Percentiles rank a stretch among this genome's conserved stretches.
Conservation (phyloP, 129 eudicot species). For the Arctium lappa region DNA sequence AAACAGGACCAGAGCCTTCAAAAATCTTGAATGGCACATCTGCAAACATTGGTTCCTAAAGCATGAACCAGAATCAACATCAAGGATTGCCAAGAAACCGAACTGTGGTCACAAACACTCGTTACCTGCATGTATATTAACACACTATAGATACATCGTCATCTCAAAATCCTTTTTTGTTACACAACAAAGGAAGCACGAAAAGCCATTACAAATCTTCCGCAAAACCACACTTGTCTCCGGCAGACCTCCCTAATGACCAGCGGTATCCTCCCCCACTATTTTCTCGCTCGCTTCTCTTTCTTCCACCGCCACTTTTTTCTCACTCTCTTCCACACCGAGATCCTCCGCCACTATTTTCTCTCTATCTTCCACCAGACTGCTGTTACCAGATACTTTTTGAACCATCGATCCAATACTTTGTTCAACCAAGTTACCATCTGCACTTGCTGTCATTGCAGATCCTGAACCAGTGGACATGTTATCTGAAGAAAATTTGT, state of each 20-base stretch:
- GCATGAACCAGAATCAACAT: not conserved
- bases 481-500: slow-evolving; percentile 28
- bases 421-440: slow-evolving; percentile 26
- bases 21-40: not conserved
- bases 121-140: slow-evolving; percentile 20
- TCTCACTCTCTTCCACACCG: slow-evolving; percentile 25
- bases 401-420: slow-evolving; percentile 19
- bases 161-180: slow-evolving; percentile 31
- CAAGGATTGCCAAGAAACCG: not conserved
- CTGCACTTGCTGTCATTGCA: slow-evolving; percentile 17
- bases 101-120: slow-evolving; percentile 8
- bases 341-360: slow-evolving; percentile 12
- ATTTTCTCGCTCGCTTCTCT: slow-evolving; percentile 27
- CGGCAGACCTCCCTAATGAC: not conserved
- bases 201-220: slow-evolving; percentile 24
- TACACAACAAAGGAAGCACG: slow-evolving; percentile 31
- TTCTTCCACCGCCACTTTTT: slow-evolving; percentile 26
- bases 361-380: slow-evolving; percentile 36
- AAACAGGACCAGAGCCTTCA: not conserved
- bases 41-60: not conserved
- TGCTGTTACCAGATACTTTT: slow-evolving; percentile 26
- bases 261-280: slow-evolving; percentile 19
- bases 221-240: not conserved
- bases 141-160: slow-evolving; percentile 18
- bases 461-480: slow-evolving; percentile 31